Evolutionary conservation across 2,329 filamentous ascomycete genomes (phyloP), one percentile per base, ranked within the genome.

Genomic region (Fusarium humuli): DNA sequence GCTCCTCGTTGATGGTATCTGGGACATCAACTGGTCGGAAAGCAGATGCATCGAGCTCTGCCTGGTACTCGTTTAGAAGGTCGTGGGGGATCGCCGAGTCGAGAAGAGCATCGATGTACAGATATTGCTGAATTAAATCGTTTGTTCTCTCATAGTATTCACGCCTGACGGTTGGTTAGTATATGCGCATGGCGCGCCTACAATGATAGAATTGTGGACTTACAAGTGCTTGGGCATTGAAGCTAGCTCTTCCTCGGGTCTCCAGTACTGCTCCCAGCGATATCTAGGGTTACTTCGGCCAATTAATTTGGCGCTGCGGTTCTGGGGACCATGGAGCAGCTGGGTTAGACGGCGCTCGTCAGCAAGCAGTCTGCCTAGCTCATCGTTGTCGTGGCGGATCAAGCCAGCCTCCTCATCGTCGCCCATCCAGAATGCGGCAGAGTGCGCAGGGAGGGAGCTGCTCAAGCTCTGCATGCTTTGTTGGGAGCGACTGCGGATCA

Each of bases 71-170:
- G 77, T 97, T 94, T 61, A 98, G 90, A 46, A 98, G 84, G 74
- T 95, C 91, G 77, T 97, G 94, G 3, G 94, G 94, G n/a, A 97
- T 88, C 30, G 93, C 94, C 11, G 94, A 97, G 81, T 97, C 94
- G 66, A 98, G 86, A 60, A 98, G 84, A 55, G 91, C 89, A 81
- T 98, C 95, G 74, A 98, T 97, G 79, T 97, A 98, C 69, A 97
- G 85, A 79, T 98, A 98, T 78, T 97, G 92, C 79, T 96, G 92
- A 63, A 98, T 90, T 45, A 98, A 85, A 72, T 91, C 90, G 81
- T 98, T 98, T 77, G 91, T 95, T 45, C 93, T 89, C 83, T 97
- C 91, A 77, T 98, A 97, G 82, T 97, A 98, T 76, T 91, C 77
- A 48, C 94, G 92, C 65, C 89, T 91, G 69, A 10, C 46, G 27